Conservation (phyloP, 2,329 filamentous ascomycete genomes). For the Paecilomyces niveus region DNA sequence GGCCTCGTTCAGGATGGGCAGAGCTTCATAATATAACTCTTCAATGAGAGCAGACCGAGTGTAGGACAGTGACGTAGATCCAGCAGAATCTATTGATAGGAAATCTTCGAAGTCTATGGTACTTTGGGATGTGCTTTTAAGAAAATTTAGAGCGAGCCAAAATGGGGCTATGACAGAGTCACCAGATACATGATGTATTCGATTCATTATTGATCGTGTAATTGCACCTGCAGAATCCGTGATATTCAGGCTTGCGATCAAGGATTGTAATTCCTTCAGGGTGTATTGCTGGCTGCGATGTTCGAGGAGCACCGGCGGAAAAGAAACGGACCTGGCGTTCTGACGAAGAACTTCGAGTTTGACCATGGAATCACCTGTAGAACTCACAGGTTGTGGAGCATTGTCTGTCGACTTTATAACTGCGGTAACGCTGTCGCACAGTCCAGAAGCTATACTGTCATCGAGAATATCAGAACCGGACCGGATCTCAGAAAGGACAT, state of each 20-base stretch:
- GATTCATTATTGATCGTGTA: slow-evolving; percentile 58
- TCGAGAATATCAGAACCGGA: slow-evolving; percentile 61
- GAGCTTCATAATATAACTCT: slow-evolving; percentile 37
- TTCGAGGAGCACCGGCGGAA: slow-evolving; percentile 55
- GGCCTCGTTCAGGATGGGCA: slow-evolving; percentile 32
- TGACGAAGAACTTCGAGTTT: slow-evolving; percentile 20
- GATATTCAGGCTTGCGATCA: slow-evolving; percentile 50
- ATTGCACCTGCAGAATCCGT: slow-evolving; percentile 43
- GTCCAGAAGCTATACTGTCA: slow-evolving; percentile 57
- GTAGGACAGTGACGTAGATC: slow-evolving; percentile 16
- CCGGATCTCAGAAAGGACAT: slow-evolving; percentile 56
- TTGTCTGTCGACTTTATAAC: slow-evolving; percentile 34
- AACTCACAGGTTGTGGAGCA: slow-evolving; percentile 20
- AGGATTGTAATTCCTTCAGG: slow-evolving; percentile 53
- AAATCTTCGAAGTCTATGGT: slow-evolving; percentile 58
- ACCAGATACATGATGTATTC: slow-evolving; percentile 52
- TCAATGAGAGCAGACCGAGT: slow-evolving; percentile 32
- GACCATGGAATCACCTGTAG: slow-evolving; percentile 12
- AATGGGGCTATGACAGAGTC: slow-evolving; percentile 61
- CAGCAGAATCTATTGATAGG: slow-evolving; percentile 47
- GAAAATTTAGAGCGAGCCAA: slow-evolving; percentile 71
- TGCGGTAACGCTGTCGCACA: slow-evolving; percentile 65
- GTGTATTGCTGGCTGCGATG: slow-evolving; percentile 62
- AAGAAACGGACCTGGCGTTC: slow-evolving; percentile 30
- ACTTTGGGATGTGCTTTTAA: slow-evolving; percentile 51